Evolutionary conservation across 768 basidiomycete species (phyloP), one percentile per base, ranked within the genome.

Genomic region (Lepiota venenata): DNA sequence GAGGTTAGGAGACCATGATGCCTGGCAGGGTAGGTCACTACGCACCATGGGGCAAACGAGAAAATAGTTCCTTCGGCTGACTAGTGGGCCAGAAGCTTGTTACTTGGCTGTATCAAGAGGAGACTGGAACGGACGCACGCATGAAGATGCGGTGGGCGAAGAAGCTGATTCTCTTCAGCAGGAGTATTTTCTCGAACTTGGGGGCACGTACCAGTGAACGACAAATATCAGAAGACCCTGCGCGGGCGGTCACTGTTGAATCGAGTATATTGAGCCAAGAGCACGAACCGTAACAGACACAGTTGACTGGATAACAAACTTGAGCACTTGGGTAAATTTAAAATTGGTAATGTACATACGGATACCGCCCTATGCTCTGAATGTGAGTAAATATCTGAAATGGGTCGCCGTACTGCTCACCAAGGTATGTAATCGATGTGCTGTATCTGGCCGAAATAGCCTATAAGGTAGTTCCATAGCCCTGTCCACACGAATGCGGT

Each of bases 391-490:
- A 47, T 18, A 4, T 32, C 7, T 22, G 22, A 25, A n/a, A 44
- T 1, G 48, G 20, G 43, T 20, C 21, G 42, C 60, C 64, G 16
- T 44, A 74, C 10, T 32, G 32, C 32, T 32, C 8, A 32, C 74
- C 71, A 71, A 20, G 71, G 66, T 35, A 78, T 74, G 8, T 54
- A 51, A 35, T 73, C 65, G 14, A 73, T 69, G 14, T 52, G 51
- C 1, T 56, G 55, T 2, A 46, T 7, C 7, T 61, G 22, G 2
- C 71, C 73, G 55, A 68, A 74, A 36, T 69, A 53, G 0, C 47
- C 49, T 22, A 76, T 72, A 5, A 75, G 53, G 54, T 74, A 74
- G 27, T 71, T 60, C 73, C 75, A 78, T 10, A 74, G 55, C 3
- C 72, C 64, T 3, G 63, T 56, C 68, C 72, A 74, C 22, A 76